These are phyloP conservation scores for Fagopyrum esculentum DNA, from an alignment of 148 eudicot species.

Conservation along the genomic window DNA sequence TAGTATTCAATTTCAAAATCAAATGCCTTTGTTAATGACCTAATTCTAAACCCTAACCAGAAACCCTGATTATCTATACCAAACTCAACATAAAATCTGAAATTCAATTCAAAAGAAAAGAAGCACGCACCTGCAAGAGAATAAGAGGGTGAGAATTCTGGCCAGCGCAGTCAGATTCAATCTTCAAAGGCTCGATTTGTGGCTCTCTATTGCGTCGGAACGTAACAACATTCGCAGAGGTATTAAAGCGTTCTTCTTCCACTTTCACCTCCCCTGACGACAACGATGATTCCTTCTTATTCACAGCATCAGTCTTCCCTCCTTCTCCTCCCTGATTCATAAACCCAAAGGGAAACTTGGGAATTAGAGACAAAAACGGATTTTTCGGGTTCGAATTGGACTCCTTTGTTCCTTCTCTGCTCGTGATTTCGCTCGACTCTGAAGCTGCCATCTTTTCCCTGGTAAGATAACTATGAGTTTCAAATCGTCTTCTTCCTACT, in stretches of 20 bases:
- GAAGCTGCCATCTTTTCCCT: background rate
- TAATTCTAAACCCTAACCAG: background rate
- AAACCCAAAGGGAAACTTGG: constrained; percentile 16
- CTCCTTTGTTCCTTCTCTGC: constrained; percentile 1
- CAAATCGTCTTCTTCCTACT: background rate
- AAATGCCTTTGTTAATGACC: background rate
- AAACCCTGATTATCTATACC: background rate
- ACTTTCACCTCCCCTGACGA: constrained; percentile 5
- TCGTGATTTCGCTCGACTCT: constrained; percentile 5
- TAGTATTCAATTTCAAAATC: background rate
- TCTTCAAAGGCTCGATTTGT: constrained; percentile 20
- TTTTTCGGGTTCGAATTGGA: background rate
- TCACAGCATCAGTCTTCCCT: constrained; percentile 7
- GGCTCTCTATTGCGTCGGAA: constrained; percentile 18
- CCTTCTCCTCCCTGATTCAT: constrained; percentile 1
- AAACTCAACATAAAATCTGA: background rate
- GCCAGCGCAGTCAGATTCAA: constrained; percentile 26
- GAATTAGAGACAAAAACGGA: constrained; percentile 24
- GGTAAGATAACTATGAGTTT: background rate
- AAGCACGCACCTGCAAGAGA: constrained; percentile 31
- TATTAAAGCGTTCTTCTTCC: constrained; percentile 19
- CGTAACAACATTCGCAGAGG: constrained; percentile 19
- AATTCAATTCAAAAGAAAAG: background rate
- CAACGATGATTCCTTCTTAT: constrained; percentile 6
- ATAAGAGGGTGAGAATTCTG: constrained; percentile 29